Evolutionary conservation across 2,329 filamentous ascomycete species (phyloP), one percentile per base, ranked within the genome.

Genomic region (Penicillium glabrum): DNA sequence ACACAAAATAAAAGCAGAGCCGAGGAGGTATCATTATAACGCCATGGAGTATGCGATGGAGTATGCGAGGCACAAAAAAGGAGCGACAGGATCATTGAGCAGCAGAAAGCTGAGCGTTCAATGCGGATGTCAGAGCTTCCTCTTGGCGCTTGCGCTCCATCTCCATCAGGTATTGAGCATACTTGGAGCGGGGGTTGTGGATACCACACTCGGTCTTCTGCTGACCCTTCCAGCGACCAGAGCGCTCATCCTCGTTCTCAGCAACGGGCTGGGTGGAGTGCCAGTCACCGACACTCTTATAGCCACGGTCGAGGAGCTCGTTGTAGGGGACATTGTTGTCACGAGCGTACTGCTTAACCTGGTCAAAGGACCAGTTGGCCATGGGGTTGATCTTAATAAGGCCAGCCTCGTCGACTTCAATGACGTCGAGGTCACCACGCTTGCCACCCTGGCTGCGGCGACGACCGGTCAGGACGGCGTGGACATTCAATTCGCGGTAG

Each of bases 221-320:
- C 76, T 92, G 89, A 60, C 95, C 95, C 84, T 96, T 97, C 95
- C 95, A 99, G 66, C 95, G 88, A 57, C 95, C 95, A 9, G 95
- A 89, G 51, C 95, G 89, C 85, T 99, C 95, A 69, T 98, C 95
- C 78, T 99, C 95, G 63, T 90, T 90, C 57, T 93, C 91, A 61
- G 83, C 86, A 59, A 98, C 92, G 13, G 95, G 93, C 66, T 86
- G 89, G 4, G 95, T 99, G 50, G 92, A 96, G 83, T 99, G 95
- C 91, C 93, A 98, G 82, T 99, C 95, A 60, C 95, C 95, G 61
- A 99, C 84, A 63, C 91, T 96, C 84, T 98, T 97, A 84, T 99
- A 99, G n/a, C 95, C 95, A 58, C 82, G 83, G 78, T 97, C 91
- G 46, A 99, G 84, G 29, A 99, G 85, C 60, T 84, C 87, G 74